phyloP scores from a whole-genome alignment of 306 rosid genomes.

The Vachellia pachyceras region DNA sequence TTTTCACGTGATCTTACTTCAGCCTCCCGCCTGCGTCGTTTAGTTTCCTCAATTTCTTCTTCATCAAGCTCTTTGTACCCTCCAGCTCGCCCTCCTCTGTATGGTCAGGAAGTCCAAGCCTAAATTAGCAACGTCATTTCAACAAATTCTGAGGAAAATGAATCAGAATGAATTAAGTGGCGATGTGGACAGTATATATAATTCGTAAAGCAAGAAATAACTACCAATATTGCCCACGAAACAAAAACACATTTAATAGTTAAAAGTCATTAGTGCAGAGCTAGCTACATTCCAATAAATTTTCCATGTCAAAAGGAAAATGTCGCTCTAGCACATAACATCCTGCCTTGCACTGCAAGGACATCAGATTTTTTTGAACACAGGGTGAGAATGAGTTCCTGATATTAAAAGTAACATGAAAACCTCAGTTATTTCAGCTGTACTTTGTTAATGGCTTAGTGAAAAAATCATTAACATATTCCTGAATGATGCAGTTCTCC shows the following conservation, averaged over 20 bases:
- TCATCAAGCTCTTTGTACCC: constrained; percentile 99
- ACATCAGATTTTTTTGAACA: background rate
- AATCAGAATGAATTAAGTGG: constrained; percentile 14
- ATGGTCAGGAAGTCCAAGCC: constrained; percentile 31
- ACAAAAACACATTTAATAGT: background rate
- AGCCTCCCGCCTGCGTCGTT: constrained; percentile 92
- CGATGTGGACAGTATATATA: background rate
- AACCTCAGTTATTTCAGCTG: background rate
- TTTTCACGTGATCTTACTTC: constrained; percentile 69
- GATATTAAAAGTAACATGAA: background rate
- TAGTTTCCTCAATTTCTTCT: constrained; percentile 94
- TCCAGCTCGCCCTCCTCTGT: constrained; percentile 98
- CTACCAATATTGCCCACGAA: constrained; percentile 15
- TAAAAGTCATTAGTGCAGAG: background rate
- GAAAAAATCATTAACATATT: background rate
- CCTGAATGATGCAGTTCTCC: background rate
- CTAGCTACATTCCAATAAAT: background rate
- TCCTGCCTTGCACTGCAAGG: background rate
- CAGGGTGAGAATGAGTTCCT: background rate
- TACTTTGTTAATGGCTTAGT: background rate
- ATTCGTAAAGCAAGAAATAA: background rate
- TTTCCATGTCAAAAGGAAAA: background rate
- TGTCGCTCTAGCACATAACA: background rate
- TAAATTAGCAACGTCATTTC: constrained; percentile 27
- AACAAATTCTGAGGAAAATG: constrained; percentile 14